Percentiles rank a stretch among this genome's conserved stretches.
phyloP scores from a whole-genome alignment of 805 yeast genomes.

The Hanseniaspora lindneri region DNA sequence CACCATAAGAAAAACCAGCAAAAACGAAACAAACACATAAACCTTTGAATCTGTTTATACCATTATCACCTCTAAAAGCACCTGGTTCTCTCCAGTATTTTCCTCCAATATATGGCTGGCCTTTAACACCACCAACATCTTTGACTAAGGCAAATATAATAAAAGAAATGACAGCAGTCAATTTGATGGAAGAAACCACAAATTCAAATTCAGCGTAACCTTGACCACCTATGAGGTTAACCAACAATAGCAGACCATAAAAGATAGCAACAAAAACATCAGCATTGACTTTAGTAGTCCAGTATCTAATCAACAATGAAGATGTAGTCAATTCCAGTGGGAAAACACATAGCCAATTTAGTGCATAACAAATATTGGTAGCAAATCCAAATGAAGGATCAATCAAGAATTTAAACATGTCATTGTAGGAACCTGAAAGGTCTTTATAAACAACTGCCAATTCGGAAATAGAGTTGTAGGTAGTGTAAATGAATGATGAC shows the following conservation, averaged over 20 bases:
- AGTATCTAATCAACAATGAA: constrained; percentile 42
- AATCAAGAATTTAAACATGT: constrained; percentile 48
- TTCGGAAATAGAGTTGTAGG: constrained; percentile 54
- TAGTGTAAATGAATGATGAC: constrained; percentile 50
- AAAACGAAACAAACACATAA: constrained; percentile 41
- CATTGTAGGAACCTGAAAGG: constrained; percentile 47
- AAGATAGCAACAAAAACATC: constrained; percentile 50
- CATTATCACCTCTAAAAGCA: constrained; percentile 32
- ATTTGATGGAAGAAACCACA: constrained; percentile 45
- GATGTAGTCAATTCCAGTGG: constrained; percentile 60
- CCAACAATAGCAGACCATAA: constrained; percentile 38
- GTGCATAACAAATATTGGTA: constrained; percentile 58
- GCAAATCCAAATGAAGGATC: constrained; percentile 63
- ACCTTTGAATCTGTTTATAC: constrained; percentile 44
- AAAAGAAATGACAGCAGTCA: constrained; percentile 47
- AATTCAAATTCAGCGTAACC: constrained; percentile 63
- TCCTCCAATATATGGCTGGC: constrained; percentile 39
- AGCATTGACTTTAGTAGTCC: constrained; percentile 40
- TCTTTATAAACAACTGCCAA: constrained; percentile 56
- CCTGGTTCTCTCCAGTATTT: constrained; percentile 45
- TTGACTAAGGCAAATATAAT: constrained; percentile 47
- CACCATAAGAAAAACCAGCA: constrained; percentile 51
- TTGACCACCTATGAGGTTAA: constrained; percentile 39
- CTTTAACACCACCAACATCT: constrained; percentile 46
- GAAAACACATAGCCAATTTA: constrained; percentile 52